Evolutionary conservation across 345 rosid genomes (phyloP).

Genomic region (Lumnitzera racemosa): DNA sequence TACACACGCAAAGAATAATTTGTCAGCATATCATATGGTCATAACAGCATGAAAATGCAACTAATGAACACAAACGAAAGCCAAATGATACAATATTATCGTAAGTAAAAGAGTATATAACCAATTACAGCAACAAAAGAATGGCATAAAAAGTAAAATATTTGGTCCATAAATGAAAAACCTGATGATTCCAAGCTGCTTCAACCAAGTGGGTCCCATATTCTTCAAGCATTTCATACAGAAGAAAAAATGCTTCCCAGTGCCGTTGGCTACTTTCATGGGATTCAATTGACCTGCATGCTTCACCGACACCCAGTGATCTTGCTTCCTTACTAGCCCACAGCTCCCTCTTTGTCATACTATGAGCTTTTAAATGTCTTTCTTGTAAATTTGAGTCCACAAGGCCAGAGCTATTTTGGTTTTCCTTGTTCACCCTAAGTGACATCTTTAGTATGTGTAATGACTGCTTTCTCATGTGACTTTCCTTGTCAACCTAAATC

Average conservation of each 20-base stretch:
- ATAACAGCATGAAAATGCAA: too few relatives aligned
- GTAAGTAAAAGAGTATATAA: not conserved
- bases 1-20: too few relatives aligned
- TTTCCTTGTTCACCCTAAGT: slow-evolving; percentile 34
- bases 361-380: slow-evolving; percentile 32
- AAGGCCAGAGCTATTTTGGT: slow-evolving; percentile 15
- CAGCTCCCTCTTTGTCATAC: slow-evolving; percentile 61
- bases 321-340: slow-evolving; percentile 93
- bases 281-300: slow-evolving; percentile 39
- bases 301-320: slow-evolving; percentile 74
- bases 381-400: slow-evolving; percentile 28
- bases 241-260: slow-evolving; percentile 86
- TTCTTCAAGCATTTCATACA: slow-evolving; percentile 93
- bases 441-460: slow-evolving; percentile 62
- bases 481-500: slow-evolving; percentile 66
- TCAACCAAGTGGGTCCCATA: slow-evolving; percentile 93
- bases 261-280: slow-evolving; percentile 42
- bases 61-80: too few relatives aligned
- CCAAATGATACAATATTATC: too few relatives aligned
- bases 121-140: slow-evolving; percentile 1
- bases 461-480: slow-evolving; percentile 85
- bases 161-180: slow-evolving; percentile 7
- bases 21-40: too few relatives aligned
- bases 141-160: slow-evolving; percentile 5
- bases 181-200: slow-evolving; percentile 98